Evolutionary conservation across 176 grass and related monocot species (phyloP), one percentile per base, ranked within the genome.

Genomic region (Paspalum notatum): DNA sequence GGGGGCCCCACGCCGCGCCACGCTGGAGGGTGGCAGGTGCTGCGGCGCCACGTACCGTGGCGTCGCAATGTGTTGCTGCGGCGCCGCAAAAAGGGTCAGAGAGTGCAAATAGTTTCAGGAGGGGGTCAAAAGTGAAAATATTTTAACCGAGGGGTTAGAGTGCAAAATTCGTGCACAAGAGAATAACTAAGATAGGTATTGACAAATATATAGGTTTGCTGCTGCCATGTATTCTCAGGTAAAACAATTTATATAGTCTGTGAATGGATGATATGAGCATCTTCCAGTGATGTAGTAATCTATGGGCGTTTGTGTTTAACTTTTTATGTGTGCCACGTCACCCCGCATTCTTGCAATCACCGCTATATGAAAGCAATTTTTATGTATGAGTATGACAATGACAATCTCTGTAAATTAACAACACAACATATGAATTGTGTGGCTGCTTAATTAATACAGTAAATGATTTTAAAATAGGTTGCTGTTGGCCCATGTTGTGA

Each of bases 181-280:
- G 40, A 78, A 39, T 41, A 66, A 75, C 46, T 67, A 62, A 49
- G 81, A 70, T 64, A 65, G 48, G 46, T 22, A 79, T 16, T 69
- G 9, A 80, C 62, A 45, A 56, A 66, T 5, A 60, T 74, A 66
- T 82, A 78, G 21, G 57, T 40, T 75, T 81, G 44, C 12, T 38
- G 47, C 41, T 45, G 20, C 10, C 42, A 46, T 69, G 43, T n/a
- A 1, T 69, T 69, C 45, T 27, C 48, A 86, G 15, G 37, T 73
- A 58, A 85, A 73, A 89, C 47, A 62, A 48, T 21, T 13, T 22
- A 26, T 41, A 47, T 43, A 25, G 58, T 56, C 46, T 71, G 6
- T 12, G 18, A 82, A 62, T 57, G n/a, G 41, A 46, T 39, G 62
- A n/a, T 4, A 68, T 46, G 18, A 82, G 56, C 44, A 85, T 65